Conservation (phyloP, 2,329 filamentous ascomycete genomes). For the Akanthomyces muscarius region DNA sequence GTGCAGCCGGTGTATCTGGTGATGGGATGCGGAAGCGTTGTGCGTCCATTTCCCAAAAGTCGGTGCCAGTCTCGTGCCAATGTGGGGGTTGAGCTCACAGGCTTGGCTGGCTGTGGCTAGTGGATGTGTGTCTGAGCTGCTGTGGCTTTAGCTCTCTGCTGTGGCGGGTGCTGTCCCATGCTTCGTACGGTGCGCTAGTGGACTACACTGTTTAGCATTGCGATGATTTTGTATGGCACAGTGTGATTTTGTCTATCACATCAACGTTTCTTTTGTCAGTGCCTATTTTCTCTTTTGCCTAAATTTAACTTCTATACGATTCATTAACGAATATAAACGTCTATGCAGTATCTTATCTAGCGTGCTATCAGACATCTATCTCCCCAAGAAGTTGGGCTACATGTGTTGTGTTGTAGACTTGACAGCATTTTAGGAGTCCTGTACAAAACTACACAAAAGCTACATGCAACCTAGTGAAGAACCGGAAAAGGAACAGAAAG, state of each 20-base stretch:
- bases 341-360: too few relatives aligned
- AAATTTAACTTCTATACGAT: too few relatives aligned
- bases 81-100: conserved; percentile 30
- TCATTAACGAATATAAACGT: too few relatives aligned
- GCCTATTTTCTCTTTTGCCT: too few relatives aligned
- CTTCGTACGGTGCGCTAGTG: not conserved
- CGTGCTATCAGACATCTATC: too few relatives aligned
- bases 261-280: too few relatives aligned
- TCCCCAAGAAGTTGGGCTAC: too few relatives aligned
- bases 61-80: conserved; percentile 37
- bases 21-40: conserved; percentile 18
- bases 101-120: conserved; percentile 11
- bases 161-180: conserved; percentile 9
- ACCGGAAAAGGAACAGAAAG: too few relatives aligned
- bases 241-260: not conserved
- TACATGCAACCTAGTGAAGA: too few relatives aligned
- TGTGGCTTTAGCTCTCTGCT: not conserved
- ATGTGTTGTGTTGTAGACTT: too few relatives aligned
- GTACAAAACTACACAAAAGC: too few relatives aligned
- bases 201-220: not conserved
- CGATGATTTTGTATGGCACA: not conserved
- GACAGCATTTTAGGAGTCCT: too few relatives aligned
- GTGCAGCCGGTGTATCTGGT: conserved; percentile 8
- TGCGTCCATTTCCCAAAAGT: conserved; percentile 41
- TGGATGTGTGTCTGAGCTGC: not conserved